Base-by-base conservation (phyloP, 2,329 filamentous ascomycete species). In the Chaetomium strumarium region DNA sequence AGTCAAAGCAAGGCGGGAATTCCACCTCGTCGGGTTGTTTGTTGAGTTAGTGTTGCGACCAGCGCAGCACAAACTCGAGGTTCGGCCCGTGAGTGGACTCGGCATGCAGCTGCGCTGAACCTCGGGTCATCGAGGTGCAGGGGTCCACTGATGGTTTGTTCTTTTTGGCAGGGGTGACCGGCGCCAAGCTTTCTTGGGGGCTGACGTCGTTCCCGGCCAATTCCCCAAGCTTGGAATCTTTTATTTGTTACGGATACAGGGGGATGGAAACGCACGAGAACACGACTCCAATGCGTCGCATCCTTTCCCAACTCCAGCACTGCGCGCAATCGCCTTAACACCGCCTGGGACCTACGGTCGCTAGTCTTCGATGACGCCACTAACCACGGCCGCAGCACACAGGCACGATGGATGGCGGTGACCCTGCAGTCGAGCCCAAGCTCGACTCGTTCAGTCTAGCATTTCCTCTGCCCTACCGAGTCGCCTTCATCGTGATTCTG, bases 401-500 rank as follows among this genome's bases (percentile, higher is more conserved):
- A 53, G 57, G 46, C 62, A 63, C 67, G 66, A 88, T 88, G 85
- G 85, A 88, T n/a, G 34, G 34, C 72, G 84, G 82, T 73, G 85
- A 88, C 74, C 81, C 83, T 56, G 80, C 81, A 62, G 83, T 87
- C 62, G 84, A 87, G 72, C 68, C 76, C 56, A 71, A 76, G 72
- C 81, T 95, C 70, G 91, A 96, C 78, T 79, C 82, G 70, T 93
- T 96, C 77, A 91, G 88, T 78, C 76, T 88, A 66, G 78, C 87
- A 58, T 85, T 97, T 60, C 93, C 92, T 48, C 77, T 97, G 56
- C 92, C 93, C 40, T 96, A 92, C 69, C 85, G 92, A 60, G 83
- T 96, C 54, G 89, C 90, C 55, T 80, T 95, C 61, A 86, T 96
- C 63, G 74, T 93, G 58, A 86, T 95, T 49, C 74, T 95, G 58